These are phyloP conservation scores for Podila horticola DNA, from an alignment of 192 early-diverging fungal genomes.

Conservation along the genomic window DNA sequence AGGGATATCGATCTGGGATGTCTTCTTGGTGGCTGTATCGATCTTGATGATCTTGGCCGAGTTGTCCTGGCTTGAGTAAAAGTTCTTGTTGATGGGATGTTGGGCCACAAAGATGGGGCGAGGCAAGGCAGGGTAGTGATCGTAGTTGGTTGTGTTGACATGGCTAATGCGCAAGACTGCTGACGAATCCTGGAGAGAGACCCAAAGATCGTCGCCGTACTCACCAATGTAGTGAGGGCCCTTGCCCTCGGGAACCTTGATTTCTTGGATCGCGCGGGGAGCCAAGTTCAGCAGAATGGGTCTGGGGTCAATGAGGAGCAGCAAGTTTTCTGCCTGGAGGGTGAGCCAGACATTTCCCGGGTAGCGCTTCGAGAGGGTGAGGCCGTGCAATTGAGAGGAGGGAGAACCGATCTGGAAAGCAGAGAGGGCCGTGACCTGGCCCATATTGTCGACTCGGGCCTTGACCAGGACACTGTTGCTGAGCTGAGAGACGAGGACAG, in stretches of 20 bases:
- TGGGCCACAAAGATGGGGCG: conserved; percentile 30
- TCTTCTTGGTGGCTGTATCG: conserved; percentile 8
- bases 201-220: conserved; percentile 34
- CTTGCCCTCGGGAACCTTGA: conserved; percentile 14
- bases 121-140: background rate
- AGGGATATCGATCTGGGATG: conserved; percentile 6
- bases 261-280: conserved; percentile 5
- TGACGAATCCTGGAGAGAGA: conserved; percentile 16
- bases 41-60: conserved; percentile 28
- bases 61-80: conserved; percentile 26
- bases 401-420: conserved; percentile 11
- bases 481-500: conserved; percentile 39
- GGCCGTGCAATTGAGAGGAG: conserved; percentile 19
- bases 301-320: conserved; percentile 19
- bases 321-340: conserved; percentile 19
- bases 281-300: background rate
- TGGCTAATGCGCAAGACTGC: conserved; percentile 26
- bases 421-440: background rate
- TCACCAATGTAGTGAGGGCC: conserved; percentile 41
- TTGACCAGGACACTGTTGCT: conserved; percentile 36
- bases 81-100: conserved; percentile 20
- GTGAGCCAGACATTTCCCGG: conserved; percentile 33
- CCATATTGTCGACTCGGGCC: conserved; percentile 11
- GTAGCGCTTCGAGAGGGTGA: conserved; percentile 2
- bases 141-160: conserved; percentile 9